Evolutionary conservation across 768 basidiomycete genomes (phyloP).

Genomic region (Lanmaoa rubissima): DNA sequence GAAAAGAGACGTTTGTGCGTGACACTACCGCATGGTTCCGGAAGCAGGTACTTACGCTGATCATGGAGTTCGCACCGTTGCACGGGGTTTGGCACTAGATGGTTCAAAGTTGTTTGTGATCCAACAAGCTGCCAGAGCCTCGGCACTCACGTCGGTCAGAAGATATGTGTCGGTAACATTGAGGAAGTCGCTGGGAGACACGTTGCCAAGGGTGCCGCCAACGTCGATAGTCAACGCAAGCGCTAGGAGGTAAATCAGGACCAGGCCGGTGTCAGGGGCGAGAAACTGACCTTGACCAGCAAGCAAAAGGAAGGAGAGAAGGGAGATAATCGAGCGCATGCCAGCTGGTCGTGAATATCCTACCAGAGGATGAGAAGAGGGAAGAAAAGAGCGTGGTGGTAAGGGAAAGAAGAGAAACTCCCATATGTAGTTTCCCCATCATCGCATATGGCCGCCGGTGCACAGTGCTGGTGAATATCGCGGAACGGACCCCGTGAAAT

Average conservation of each 20-base stretch:
- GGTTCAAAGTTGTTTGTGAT: background rate
- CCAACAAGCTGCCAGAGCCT: background rate
- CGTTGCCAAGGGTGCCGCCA: constrained; percentile 32
- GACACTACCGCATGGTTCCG: background rate
- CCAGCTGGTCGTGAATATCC: constrained; percentile 27
- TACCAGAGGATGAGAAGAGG: constrained; percentile 30
- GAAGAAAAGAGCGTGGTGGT: constrained; percentile 14
- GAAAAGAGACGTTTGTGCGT: constrained; percentile 1
- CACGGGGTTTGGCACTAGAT: constrained; percentile 28
- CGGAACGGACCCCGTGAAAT: background rate
- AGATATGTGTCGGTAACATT: constrained; percentile 34
- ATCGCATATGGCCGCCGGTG: background rate
- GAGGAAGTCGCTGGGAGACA: constrained; percentile 47
- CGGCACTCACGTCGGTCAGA: constrained; percentile 27
- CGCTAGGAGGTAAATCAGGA: constrained; percentile 21
- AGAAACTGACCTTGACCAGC: constrained; percentile 56
- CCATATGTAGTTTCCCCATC: background rate
- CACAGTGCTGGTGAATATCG: too few relatives aligned
- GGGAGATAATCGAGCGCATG: constrained; percentile 29
- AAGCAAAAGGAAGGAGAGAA: constrained; percentile 40
- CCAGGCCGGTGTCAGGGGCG: background rate
- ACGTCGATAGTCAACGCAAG: constrained; percentile 51
- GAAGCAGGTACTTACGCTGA: constrained; percentile 21
- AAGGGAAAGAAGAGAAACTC: constrained; percentile 11
- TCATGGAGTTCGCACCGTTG: constrained; percentile 19